Evolutionary conservation across 1,284 basidiomycete species (phyloP), one percentile per base, ranked within the genome.

Genomic region (Irpex sp.): DNA sequence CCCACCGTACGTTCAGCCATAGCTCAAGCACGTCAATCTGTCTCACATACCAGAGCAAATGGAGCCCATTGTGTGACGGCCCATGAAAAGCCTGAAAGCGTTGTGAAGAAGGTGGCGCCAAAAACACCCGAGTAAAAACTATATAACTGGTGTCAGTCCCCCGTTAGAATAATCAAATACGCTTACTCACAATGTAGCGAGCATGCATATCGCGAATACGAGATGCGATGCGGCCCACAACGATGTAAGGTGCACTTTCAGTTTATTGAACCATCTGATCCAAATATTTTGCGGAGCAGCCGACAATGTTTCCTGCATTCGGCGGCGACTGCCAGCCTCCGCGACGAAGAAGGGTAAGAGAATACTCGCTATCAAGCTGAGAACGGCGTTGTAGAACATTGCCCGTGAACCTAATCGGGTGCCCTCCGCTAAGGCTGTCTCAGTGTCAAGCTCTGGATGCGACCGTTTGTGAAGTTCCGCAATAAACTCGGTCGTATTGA

Each of bases 401-500:
- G 96, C 93, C 17, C 90, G 84, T 1, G 94, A 89, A 17, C 95
- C 96, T 1, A 92, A 82, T 3, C 95, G 86, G 0, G 91, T 93
- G 0, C 91, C 89, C 70, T 92, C 86, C 8, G 80, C 81, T 51
- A 89, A 84, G 31, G 85, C 75, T 2, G 80, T 79, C 59, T 82
- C 72, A 1, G 67, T 65, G 4, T 73, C 70, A 5, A 76, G 69
- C 60, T 66, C 66, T 44, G 77, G 76, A 61, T 75, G 71, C 63
- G 73, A 74, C 3, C 78, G 78, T 68, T 88, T 91, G 80, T 97
- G 88, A 11, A 96, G 83, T 70, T 96, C 94, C 9, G 91, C 91
- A 58, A 97, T 85, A 78, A 95, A 98, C 11, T 93, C 79, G 0
- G 91, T 90, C 0, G 89, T 90, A 78, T 94, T 97, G 77, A 97